phyloP scores from a whole-genome alignment of 176 grass and related monocot species.

The Aegilops bicornis region DNA sequence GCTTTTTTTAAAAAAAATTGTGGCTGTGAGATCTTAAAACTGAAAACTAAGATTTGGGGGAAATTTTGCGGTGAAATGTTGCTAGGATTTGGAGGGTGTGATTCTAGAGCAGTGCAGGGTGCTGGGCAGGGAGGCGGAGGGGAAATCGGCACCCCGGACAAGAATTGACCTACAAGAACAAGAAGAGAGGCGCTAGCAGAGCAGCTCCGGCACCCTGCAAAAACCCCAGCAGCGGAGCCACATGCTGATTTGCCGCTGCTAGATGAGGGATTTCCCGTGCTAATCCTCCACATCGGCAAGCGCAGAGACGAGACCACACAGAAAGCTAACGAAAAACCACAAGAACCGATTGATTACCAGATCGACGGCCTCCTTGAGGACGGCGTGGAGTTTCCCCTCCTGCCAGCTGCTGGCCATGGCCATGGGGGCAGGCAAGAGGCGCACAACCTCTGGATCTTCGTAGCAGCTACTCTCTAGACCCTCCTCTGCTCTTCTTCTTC shows the following conservation, averaged over 20 bases:
- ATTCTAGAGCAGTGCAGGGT: neutral
- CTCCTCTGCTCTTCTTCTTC: neutral
- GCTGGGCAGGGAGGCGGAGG: no score
- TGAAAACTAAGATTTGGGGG: no score
- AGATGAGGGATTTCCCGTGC: neutral
- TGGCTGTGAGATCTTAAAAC: neutral
- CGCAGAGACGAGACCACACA: neutral
- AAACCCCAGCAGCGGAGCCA: neutral
- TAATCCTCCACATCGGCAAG: neutral
- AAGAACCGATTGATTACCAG: neutral
- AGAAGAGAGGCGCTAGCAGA: neutral
- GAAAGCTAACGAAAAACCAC: neutral
- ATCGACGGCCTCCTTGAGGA: constrained; percentile 61
- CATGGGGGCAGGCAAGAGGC: neutral
- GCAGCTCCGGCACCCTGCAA: neutral
- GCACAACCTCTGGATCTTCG: neutral
- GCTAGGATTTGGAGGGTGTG: neutral
- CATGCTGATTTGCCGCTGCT: neutral
- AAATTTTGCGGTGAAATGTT: neutral
- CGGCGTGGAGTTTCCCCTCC: constrained; percentile 40
- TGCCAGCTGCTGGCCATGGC: constrained; percentile 39
- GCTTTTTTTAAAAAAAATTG: neutral
- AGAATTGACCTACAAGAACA: neutral
- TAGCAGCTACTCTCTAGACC: neutral
- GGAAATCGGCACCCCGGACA: neutral